phyloP scores from a whole-genome alignment of 2,329 filamentous ascomycete genomes.

The Trichoderma koningiopsis region DNA sequence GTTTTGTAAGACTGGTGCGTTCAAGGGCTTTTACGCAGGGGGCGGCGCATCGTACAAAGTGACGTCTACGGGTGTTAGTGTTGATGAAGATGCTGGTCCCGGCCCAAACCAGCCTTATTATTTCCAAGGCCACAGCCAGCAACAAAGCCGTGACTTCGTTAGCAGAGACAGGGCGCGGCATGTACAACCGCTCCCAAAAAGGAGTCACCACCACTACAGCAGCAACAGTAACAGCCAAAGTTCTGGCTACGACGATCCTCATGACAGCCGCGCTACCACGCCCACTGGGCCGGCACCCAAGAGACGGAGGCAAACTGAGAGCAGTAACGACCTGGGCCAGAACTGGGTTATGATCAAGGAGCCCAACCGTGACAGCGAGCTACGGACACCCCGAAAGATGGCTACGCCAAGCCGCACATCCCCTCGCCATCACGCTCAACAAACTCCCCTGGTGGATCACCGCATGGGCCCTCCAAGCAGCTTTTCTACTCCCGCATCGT shows the following conservation, averaged over 20 bases:
- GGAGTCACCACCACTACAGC: neutral
- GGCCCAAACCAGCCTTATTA: slow-evolving; percentile 34
- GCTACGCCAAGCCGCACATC: slow-evolving; percentile 30
- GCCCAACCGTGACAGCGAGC: slow-evolving; percentile 30
- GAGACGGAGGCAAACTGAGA: slow-evolving; percentile 58
- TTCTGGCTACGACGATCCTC: slow-evolving; percentile 33
- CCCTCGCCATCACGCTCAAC: slow-evolving; percentile 39
- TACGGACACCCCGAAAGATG: slow-evolving; percentile 35
- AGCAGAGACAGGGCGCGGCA: slow-evolving; percentile 3
- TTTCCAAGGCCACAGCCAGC: slow-evolving; percentile 36
- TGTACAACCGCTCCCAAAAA: neutral
- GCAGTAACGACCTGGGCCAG: slow-evolving; percentile 59
- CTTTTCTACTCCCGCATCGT: slow-evolving; percentile 1
- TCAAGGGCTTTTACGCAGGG: slow-evolving; percentile 84
- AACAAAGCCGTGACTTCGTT: slow-evolving; percentile 3
- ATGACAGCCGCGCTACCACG: slow-evolving; percentile 43
- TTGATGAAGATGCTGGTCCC: slow-evolving; percentile 30
- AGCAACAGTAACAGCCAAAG: slow-evolving; percentile 18
- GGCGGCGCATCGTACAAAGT: slow-evolving; percentile 73
- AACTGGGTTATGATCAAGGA: slow-evolving; percentile 73
- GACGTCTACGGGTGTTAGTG: slow-evolving; percentile 34
- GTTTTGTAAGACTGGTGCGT: slow-evolving; percentile 73
- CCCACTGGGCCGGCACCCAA: slow-evolving; percentile 53
- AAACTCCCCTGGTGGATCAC: slow-evolving; percentile 38
- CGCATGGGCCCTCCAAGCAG: slow-evolving; percentile 46